Evolutionary conservation across 352 stramenopile genomes (phyloP).

Genomic region (Phytophthora colocasiae): DNA sequence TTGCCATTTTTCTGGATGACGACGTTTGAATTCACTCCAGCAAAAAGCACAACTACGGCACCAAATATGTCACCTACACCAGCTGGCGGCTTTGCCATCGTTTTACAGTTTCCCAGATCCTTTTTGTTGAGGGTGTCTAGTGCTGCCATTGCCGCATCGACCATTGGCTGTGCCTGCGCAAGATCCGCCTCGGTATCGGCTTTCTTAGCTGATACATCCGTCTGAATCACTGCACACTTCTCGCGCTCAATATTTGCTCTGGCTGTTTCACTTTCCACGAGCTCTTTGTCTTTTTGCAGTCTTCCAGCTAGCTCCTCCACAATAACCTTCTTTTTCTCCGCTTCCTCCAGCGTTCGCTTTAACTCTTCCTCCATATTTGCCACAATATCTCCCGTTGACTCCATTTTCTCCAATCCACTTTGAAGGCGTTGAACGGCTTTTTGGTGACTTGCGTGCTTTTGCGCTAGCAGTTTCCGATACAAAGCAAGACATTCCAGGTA

Average conservation of each 20-base stretch:
- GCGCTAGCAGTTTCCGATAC: slow-evolving; percentile 79
- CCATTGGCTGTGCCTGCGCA: slow-evolving; percentile 75
- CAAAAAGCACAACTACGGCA: slow-evolving; percentile 80
- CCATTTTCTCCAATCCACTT: slow-evolving; percentile 92
- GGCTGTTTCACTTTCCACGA: slow-evolving; percentile 93
- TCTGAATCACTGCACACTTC: slow-evolving; percentile 92
- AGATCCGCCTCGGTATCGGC: slow-evolving; percentile 82
- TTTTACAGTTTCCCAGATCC: slow-evolving; percentile 92
- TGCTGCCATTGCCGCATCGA: slow-evolving; percentile 89
- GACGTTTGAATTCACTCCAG: slow-evolving; percentile 72
- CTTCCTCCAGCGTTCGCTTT: slow-evolving; percentile 89
- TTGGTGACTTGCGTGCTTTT: slow-evolving; percentile 66
- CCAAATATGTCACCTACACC: slow-evolving; percentile 91
- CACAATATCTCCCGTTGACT: slow-evolving; percentile 89
- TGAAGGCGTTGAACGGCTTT: slow-evolving; percentile 84
- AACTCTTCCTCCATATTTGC: slow-evolving; percentile 94
- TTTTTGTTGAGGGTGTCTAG: slow-evolving; percentile 92
- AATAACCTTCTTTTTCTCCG: slow-evolving; percentile 92
- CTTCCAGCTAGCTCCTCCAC: slow-evolving; percentile 94
- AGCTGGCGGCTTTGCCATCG: slow-evolving; percentile 90
- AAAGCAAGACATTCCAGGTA: slow-evolving; percentile 93
- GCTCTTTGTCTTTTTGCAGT: slow-evolving; percentile 91
- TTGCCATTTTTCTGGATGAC: slow-evolving; percentile 94
- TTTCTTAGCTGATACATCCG: slow-evolving; percentile 93
- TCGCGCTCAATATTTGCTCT: slow-evolving; percentile 92